These are phyloP conservation scores for Citrus glauca DNA, from an alignment of 345 rosid species.

Conservation along the genomic window DNA sequence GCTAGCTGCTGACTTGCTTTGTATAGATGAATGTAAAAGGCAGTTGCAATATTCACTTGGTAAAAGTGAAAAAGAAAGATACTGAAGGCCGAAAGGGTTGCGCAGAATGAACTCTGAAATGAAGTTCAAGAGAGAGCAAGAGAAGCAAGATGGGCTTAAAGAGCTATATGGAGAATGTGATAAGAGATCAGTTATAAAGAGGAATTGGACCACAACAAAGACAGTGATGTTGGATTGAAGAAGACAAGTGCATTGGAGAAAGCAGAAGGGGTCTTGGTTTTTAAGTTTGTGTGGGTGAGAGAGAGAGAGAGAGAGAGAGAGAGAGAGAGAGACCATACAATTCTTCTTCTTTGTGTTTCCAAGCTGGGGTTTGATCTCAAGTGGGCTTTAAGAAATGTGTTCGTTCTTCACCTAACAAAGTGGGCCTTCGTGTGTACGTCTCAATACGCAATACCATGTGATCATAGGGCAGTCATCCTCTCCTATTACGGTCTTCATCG, in stretches of 20 bases:
- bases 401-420: conserved; percentile 57
- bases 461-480: conserved; percentile 32
- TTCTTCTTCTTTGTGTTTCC: conserved; percentile 34
- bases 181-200: conserved; percentile 54
- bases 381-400: conserved; percentile 60
- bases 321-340: conserved; percentile 2
- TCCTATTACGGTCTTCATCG: not conserved
- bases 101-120: too few relatives aligned
- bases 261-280: conserved; percentile 32
- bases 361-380: conserved; percentile 52
- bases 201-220: conserved; percentile 52
- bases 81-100: too few relatives aligned
- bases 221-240: conserved; percentile 70
- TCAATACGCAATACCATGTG: conserved; percentile 66
- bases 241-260: conserved; percentile 74
- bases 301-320: conserved; percentile 3
- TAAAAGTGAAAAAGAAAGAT: too few relatives aligned
- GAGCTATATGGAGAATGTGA: conserved; percentile 29
- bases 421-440: conserved; percentile 70
- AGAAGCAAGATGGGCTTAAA: too few relatives aligned
- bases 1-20: not conserved
- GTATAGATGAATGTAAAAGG: not conserved
- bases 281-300: not conserved
- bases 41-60: too few relatives aligned
- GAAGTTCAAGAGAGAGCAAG: too few relatives aligned